Evolutionary conservation across 768 basidiomycete species (phyloP).

Genomic region (Pleurotus citrinopileatus): DNA sequence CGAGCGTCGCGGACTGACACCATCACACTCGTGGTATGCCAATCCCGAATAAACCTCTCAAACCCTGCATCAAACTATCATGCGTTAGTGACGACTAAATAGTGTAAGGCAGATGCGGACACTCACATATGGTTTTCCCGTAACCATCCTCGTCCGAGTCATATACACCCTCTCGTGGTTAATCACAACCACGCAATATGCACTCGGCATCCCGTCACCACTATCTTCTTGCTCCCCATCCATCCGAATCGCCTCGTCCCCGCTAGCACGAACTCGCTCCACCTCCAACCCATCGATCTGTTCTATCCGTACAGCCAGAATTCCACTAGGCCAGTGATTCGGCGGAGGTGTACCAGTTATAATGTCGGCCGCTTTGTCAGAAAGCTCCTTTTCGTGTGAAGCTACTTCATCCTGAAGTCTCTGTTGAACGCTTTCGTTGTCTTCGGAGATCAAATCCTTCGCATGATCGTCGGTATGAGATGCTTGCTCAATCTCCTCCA

Average conservation of each 20-base stretch:
- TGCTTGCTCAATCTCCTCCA: not conserved
- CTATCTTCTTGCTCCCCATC: constrained; percentile 52
- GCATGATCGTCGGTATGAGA: not conserved
- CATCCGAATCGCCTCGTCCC: constrained; percentile 38
- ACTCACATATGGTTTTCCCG: constrained; percentile 41
- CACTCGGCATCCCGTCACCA: constrained; percentile 61
- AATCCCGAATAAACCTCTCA: constrained; percentile 68
- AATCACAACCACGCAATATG: constrained; percentile 51
- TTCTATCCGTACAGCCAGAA: constrained; percentile 64
- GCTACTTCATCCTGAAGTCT: not conserved
- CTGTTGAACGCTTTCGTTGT: constrained; percentile 32
- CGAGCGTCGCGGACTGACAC: constrained; percentile 64
- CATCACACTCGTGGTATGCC: constrained; percentile 54
- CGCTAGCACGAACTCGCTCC: constrained; percentile 49
- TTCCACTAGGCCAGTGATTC: constrained; percentile 61
- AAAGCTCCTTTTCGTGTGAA: constrained; percentile 28
- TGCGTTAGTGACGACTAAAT: not conserved
- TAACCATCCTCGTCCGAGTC: constrained; percentile 45
- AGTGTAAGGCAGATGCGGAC: not conserved
- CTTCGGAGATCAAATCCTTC: constrained; percentile 16
- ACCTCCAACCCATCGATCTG: constrained; percentile 63
- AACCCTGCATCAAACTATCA: constrained; percentile 57
- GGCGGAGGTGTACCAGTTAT: constrained; percentile 51
- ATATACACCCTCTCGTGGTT: constrained; percentile 43
- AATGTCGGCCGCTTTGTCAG: constrained; percentile 34